Conservation (phyloP, 1,139 yeast species). For the Neolecta irregularis region DNA sequence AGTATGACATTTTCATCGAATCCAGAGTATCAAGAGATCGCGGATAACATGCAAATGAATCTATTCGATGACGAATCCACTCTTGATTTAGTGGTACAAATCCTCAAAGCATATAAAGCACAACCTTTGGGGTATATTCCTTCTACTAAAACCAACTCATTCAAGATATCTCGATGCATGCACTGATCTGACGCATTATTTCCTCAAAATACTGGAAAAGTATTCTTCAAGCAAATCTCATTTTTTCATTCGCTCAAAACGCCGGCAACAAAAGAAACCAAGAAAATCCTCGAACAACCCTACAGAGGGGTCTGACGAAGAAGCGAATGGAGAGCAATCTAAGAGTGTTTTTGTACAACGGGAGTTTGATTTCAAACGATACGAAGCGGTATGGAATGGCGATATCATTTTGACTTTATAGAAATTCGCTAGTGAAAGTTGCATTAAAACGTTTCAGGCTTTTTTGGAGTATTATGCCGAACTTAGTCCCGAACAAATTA, state of each 20-base stretch:
- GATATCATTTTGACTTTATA: neutral
- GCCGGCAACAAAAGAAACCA: constrained; percentile 19
- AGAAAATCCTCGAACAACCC: constrained; percentile 3
- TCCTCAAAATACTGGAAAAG: constrained; percentile 52
- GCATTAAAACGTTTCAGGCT: constrained; percentile 38
- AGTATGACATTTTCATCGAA: constrained; percentile 22
- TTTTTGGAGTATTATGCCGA: constrained; percentile 45
- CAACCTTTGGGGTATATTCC: constrained; percentile 10
- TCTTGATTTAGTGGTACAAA: constrained; percentile 39
- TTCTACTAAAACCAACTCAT: neutral
- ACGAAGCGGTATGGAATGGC: constrained; percentile 20
- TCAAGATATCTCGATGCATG: constrained; percentile 46
- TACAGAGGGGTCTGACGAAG: constrained; percentile 29
- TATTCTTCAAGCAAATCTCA: constrained; percentile 41
- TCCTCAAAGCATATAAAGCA: constrained; percentile 55
- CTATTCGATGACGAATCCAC: constrained; percentile 53
- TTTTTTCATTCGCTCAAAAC: constrained; percentile 19
- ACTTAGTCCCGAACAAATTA: constrained; percentile 43
- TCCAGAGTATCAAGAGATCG: constrained; percentile 32
- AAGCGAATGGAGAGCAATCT: constrained; percentile 24
- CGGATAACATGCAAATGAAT: constrained; percentile 37
- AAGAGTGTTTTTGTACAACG: constrained; percentile 32
- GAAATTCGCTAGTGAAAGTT: constrained; percentile 28
- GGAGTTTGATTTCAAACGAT: constrained; percentile 34
- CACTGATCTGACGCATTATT: constrained; percentile 50